Percentiles rank a stretch among this genome's conserved stretches.
These are phyloP conservation scores for Picea engelmannii DNA, from an alignment of 83 land plant species.

Conservation along the genomic window DNA sequence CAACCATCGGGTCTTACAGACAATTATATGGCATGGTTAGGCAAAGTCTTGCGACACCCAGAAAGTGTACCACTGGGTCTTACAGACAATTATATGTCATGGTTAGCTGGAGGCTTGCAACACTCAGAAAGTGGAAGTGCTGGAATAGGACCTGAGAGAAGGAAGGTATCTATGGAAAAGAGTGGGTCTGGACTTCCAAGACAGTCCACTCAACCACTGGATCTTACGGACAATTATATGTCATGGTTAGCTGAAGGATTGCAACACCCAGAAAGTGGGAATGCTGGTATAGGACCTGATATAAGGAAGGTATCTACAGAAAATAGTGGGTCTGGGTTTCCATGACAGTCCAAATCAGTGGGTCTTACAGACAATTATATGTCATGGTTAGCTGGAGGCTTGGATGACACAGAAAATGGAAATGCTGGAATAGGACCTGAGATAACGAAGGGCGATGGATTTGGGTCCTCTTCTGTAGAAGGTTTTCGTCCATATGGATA, in stretches of 20 bases:
- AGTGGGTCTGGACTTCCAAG: background rate
- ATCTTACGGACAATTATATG: background rate
- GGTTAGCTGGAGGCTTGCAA: too few species aligned
- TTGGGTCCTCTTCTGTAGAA: background rate
- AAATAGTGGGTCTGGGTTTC: background rate
- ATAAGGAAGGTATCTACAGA: background rate
- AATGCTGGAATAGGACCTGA: conserved; percentile 7
- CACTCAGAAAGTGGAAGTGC: too few species aligned
- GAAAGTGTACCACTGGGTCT: background rate
- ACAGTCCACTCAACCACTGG: background rate
- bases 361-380: background rate
- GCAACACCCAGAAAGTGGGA: background rate
- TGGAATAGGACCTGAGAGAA: background rate
- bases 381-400: background rate
- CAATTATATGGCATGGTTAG: background rate
- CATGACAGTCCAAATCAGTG: background rate
- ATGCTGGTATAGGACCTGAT: background rate
- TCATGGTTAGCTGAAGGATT: background rate
- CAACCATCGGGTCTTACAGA: background rate
- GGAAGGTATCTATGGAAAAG: background rate
- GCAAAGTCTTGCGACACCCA: background rate
- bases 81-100: too few species aligned
- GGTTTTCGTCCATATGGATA: background rate
- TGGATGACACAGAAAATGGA: background rate
- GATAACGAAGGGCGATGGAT: background rate